Evolutionary conservation across 257 asterid genomes (phyloP).

Genomic region (Echites panduratus): DNA sequence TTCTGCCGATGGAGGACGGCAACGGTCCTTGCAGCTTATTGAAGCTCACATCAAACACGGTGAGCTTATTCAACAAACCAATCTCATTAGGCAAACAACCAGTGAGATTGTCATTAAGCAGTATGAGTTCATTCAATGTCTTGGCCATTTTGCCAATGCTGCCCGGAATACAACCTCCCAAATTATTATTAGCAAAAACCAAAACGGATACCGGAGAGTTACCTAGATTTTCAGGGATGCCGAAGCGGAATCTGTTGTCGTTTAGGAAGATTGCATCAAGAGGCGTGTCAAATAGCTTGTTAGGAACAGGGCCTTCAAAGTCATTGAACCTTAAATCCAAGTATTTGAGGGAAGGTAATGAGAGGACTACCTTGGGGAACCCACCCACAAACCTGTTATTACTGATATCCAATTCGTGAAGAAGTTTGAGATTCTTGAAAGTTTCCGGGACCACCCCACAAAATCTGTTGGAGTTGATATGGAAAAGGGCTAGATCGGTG

Average conservation of each 20-base stretch:
- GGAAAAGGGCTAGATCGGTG: constrained; percentile 60
- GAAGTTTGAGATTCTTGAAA: constrained; percentile 36
- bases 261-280: constrained; percentile 65
- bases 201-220: constrained; percentile 64
- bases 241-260: constrained; percentile 53
- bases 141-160: constrained; percentile 58
- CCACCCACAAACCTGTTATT: constrained; percentile 69
- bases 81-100: constrained; percentile 61
- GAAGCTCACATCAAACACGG: constrained; percentile 68
- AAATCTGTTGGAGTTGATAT: constrained; percentile 61
- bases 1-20: constrained; percentile 30
- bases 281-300: constrained; percentile 36
- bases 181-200: constrained; percentile 61
- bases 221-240: constrained; percentile 59
- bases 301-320: constrained; percentile 61
- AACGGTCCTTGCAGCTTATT: constrained; percentile 52
- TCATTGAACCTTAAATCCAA: constrained; percentile 68
- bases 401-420: constrained; percentile 58
- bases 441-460: constrained; percentile 54
- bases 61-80: constrained; percentile 42
- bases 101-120: constrained; percentile 59
- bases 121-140: constrained; percentile 48
- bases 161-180: constrained; percentile 61
- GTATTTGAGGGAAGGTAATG: constrained; percentile 44
- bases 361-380: constrained; percentile 52